Evolutionary conservation across 2,329 filamentous ascomycete genomes (phyloP).

Genomic region (Alternaria arborescens): DNA sequence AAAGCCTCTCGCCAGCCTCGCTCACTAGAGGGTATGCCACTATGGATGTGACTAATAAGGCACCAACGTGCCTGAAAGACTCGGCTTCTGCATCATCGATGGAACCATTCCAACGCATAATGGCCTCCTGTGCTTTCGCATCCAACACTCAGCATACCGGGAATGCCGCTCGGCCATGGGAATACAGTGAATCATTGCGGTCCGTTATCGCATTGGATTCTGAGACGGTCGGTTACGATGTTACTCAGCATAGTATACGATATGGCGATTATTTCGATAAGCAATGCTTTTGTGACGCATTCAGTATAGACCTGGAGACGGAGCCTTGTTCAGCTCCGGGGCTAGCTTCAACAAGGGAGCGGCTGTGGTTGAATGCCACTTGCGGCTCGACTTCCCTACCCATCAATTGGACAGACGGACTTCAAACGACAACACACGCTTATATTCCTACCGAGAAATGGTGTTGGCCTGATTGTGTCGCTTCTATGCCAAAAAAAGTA

Average conservation of each 20-base stretch:
- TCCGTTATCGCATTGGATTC: not conserved
- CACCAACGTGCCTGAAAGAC: not conserved
- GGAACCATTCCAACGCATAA: not conserved
- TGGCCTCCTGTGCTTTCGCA: not conserved
- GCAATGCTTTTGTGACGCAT: not conserved
- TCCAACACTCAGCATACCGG: not conserved
- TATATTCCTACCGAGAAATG: not conserved
- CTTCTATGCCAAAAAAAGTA: not conserved
- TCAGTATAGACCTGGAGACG: not conserved
- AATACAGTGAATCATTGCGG: not conserved
- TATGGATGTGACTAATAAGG: not conserved
- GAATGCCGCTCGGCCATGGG: not conserved
- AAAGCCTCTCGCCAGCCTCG: not conserved
- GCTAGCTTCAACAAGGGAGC: not conserved
- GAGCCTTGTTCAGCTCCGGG: not conserved
- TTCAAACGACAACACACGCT: not conserved
- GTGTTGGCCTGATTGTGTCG: not conserved
- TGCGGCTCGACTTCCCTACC: not conserved
- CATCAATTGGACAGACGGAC: not conserved
- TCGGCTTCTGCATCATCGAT: not conserved
- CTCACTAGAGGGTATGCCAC: not conserved
- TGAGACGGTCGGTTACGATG: not conserved
- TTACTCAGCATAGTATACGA: not conserved
- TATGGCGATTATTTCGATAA: not conserved
- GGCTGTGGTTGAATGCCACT: not conserved